Base-by-base conservation (phyloP, 2,329 filamentous ascomycete genomes). In the Curvularia sp. region DNA sequence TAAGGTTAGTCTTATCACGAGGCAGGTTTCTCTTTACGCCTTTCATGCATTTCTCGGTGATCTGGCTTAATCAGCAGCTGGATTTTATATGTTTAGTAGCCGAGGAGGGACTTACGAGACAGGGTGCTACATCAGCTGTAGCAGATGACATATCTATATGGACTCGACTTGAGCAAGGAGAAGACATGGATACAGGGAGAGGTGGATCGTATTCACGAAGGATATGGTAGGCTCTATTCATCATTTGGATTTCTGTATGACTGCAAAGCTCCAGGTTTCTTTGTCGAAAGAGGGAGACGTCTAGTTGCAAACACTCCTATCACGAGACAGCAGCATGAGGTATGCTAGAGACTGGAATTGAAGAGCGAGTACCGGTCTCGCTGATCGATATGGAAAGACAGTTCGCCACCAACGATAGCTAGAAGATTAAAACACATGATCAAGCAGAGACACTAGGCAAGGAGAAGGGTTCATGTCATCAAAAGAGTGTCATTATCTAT, bases 401-500 rank as follows among this genome's bases (percentile, higher is more conserved):
- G 35, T 26, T 7, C n/a, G 20, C 8, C 4, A 15, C 22, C 18
- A 5, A 41, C 20, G 26, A 22, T 10, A 6, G 24, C 10, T 50
- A 13, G 3, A 20, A 31, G 13, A 10, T 18, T 30, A 8, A 30
- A 12, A 4, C n/a, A 30, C 15, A 50, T 15, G 12, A 30, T 28
- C 24, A 22, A 22, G 18, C 2, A 22, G 15, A n/a, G 38, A 41
- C n/a, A 24, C 8, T 5, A 13, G 18, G n/a, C 28, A 18, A 31
- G n/a, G 15, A 20, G 6, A 44, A 42, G n/a, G 18, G 20, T 20
- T 35, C 26, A 10, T 3, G 26, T 15, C 15, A 33, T 30, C 33
- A 35, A 46, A 57, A 15, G 41, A 54, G 41, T 39, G 44, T 60
- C 13, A 50, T 61, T 56, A 60, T 54, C 22, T 7, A 58, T 63